Percentiles rank a stretch among this genome's conserved stretches.
Conservation (phyloP, 257 asterid genomes). For the Jacaranda mimosifolia region DNA sequence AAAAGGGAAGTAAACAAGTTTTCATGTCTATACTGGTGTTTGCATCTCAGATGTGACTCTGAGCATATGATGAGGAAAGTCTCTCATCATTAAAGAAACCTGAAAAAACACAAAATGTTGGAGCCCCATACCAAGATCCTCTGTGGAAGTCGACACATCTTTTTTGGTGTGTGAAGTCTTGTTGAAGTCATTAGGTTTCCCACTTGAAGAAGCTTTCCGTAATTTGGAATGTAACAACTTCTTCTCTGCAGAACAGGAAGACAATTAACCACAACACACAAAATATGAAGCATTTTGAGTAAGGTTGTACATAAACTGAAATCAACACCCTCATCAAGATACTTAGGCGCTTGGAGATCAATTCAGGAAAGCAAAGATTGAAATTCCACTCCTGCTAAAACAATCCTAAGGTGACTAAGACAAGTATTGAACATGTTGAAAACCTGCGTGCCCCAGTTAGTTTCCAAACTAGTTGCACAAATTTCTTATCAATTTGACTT, state of each 20-base stretch:
- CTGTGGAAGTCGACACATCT: slow-evolving; percentile 88
- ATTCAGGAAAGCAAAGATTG: background rate
- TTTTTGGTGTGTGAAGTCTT: slow-evolving; percentile 53
- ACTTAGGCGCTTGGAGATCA: slow-evolving; percentile 1
- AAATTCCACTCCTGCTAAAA: slow-evolving; percentile 18
- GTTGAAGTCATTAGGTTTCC: slow-evolving; percentile 59
- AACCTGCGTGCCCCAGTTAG: background rate
- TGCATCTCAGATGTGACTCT: background rate
- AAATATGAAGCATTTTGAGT: background rate
- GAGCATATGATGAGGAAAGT: background rate
- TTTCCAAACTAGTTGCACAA: slow-evolving; percentile 23
- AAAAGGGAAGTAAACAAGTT: slow-evolving; percentile 2
- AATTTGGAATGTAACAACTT: slow-evolving; percentile 84
- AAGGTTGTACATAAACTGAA: background rate
- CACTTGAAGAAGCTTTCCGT: slow-evolving; percentile 76
- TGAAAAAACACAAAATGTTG: background rate
- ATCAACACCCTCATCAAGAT: slow-evolving; percentile 2
- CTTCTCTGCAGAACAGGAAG: slow-evolving; percentile 70
- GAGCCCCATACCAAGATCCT: slow-evolving; percentile 78
- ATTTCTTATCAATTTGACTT: slow-evolving; percentile 2
- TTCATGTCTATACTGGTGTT: slow-evolving; percentile 12
- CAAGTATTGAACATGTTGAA: slow-evolving; percentile 10
- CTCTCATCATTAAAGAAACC: slow-evolving; percentile 20
- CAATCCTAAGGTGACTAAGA: slow-evolving; percentile 17
- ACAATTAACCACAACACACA: slow-evolving; percentile 25